Base-by-base conservation (phyloP, 1,139 yeast species). In the Diutina catenulata region DNA sequence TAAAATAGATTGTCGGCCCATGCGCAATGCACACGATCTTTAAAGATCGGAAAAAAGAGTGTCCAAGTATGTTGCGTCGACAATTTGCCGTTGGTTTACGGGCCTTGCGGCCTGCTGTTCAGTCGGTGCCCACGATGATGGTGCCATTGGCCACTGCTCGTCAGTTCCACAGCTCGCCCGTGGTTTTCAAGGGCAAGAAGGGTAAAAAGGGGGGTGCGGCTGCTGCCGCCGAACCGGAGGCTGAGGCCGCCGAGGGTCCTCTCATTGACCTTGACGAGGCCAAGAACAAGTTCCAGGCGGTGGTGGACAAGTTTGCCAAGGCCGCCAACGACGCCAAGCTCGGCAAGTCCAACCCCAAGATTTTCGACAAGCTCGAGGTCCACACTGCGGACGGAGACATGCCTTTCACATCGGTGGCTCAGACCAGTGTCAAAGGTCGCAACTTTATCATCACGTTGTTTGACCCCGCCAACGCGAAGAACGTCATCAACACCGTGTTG, bases 371-470 rank as follows among this genome's bases (percentile, higher is more conserved):
- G 13, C 56, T 86, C 43, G 56, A 56, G 35, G 70, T 87, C 9
- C 60, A 63, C n/a, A 53, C 71, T n/a, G 65, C 64, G 19, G 70
- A 71, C 37, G 60, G 60, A 21, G 65, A 66, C 28, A 60, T 57
- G 5, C 67, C 65, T 6, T 80, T 80, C 51, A 68, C 72, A 4
- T 66, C 76, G 7, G 57, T 87, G 24, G 95, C 96, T 1, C 82
- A 83, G 43, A 77, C 94, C 6, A 68, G 84, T 1, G 51, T 78
- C 39, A 81, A 84, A 49, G 70, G 74, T 41, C 68, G 84, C 49
- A 68, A 76, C 42, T 64, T 82, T 38, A 60, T 75, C 36, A 70
- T 88, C 23, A 86, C 94, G 0, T 91, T 87, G 2, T 88, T 80
- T 55, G 95, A 87, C 49, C 93, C 95, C 9, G 64, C 64, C 38